Percentiles rank a stretch among this genome's conserved stretches.
Conservation (phyloP, 306 rosid species). For the Neltuma alba region DNA sequence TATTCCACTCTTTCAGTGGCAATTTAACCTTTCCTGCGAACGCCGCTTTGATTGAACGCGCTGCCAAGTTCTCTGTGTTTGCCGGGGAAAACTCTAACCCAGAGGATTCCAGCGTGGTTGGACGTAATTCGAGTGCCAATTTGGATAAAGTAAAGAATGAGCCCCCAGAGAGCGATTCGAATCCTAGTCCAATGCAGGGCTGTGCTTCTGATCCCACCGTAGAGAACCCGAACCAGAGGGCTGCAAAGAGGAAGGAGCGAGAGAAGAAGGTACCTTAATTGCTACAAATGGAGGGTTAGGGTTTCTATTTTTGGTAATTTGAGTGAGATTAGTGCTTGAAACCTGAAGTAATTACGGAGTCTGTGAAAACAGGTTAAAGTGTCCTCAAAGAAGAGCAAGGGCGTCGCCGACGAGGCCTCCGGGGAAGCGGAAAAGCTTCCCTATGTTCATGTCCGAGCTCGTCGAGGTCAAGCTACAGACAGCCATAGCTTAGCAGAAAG, state of each 20-base stretch:
- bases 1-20: slow-evolving; percentile 42
- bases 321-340: slow-evolving; percentile 22
- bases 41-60: slow-evolving; percentile 63
- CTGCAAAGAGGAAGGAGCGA: slow-evolving; percentile 83
- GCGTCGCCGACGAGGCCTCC: slow-evolving; percentile 47
- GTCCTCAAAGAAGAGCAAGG: slow-evolving; percentile 73
- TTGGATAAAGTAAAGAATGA: slow-evolving; percentile 77
- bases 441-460: slow-evolving; percentile 95
- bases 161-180: slow-evolving; percentile 68
- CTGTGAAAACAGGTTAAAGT: slow-evolving; percentile 62
- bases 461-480: slow-evolving; percentile 98
- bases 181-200: slow-evolving; percentile 58
- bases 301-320: slow-evolving; percentile 41
- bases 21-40: slow-evolving; percentile 59
- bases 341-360: background rate
- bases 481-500: slow-evolving; percentile 99
- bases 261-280: slow-evolving; percentile 78
- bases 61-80: slow-evolving; percentile 67
- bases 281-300: slow-evolving; percentile 38
- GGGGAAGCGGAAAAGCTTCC: slow-evolving; percentile 76
- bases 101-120: slow-evolving; percentile 45
- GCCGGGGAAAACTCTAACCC: slow-evolving; percentile 58
- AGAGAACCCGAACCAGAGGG: slow-evolving; percentile 55
- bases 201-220: slow-evolving; percentile 54
- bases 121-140: slow-evolving; percentile 41